A percentile compares a stretch with the other conserved stretches of the same genome.
phyloP scores from a whole-genome alignment of 306 rosid species.

The Gynostemma pentaphyllum region DNA sequence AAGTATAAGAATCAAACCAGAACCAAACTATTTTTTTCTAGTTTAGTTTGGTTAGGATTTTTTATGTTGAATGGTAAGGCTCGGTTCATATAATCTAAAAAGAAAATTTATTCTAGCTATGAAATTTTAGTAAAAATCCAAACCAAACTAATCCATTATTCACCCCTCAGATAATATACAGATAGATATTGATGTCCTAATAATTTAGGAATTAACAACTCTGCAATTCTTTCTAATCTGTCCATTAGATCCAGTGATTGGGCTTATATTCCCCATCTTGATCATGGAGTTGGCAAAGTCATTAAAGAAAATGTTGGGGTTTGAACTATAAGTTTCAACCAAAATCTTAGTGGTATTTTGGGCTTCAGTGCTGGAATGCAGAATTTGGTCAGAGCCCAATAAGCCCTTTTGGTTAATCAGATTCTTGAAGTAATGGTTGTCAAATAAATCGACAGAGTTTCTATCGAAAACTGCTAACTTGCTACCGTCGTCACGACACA shows the following conservation, averaged over 20 bases:
- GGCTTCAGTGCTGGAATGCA: conserved; percentile 35
- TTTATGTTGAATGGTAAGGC: no score
- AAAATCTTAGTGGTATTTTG: conserved; percentile 34
- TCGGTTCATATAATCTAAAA: no score
- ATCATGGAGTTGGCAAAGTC: conserved; percentile 68
- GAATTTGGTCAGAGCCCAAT: conserved; percentile 64
- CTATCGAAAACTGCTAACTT: conserved; percentile 39
- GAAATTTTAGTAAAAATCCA: no score
- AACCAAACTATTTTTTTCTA: no score
- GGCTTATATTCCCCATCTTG: conserved; percentile 65
- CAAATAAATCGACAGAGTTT: conserved; percentile 68
- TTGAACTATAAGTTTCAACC: conserved; percentile 40
- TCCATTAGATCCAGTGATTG: conserved; percentile 55
- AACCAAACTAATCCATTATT: no score
- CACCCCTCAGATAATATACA: no score
- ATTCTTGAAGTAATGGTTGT: conserved; percentile 68
- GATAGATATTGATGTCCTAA: no score
- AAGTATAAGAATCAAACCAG: no score
- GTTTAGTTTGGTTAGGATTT: no score
- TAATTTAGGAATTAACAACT: conserved; percentile 28
- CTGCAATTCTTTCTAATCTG: conserved; percentile 71
- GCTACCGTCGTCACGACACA: conserved; percentile 71
- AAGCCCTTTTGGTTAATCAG: conserved; percentile 50
- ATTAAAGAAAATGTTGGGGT: conserved; percentile 26
- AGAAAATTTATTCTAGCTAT: no score